Conservation (phyloP, 208 protist genomes). For the Leishmania major region DNA sequence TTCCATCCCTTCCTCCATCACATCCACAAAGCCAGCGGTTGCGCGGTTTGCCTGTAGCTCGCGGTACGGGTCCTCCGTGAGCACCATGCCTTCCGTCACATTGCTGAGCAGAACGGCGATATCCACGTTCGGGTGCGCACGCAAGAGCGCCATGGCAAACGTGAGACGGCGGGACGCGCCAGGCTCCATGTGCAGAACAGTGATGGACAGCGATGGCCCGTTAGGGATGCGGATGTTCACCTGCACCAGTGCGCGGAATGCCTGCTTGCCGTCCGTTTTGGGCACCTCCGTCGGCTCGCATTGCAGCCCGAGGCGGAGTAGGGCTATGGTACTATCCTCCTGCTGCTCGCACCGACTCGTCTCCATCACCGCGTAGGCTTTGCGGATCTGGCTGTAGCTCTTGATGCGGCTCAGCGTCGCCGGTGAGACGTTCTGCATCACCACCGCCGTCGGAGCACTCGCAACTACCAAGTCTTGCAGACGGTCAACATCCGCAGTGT, state of each 20-base stretch:
- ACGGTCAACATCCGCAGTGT: constrained; percentile 51
- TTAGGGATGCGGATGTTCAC: constrained; percentile 43
- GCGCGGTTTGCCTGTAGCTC: constrained; percentile 50
- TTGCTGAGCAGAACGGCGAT: constrained; percentile 66
- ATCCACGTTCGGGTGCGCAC: constrained; percentile 41
- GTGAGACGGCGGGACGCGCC: constrained; percentile 39
- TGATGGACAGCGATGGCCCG: constrained; percentile 48
- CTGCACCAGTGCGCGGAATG: constrained; percentile 47
- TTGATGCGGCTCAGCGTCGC: constrained; percentile 59
- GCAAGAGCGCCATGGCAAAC: constrained; percentile 41
- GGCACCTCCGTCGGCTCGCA: constrained; percentile 62
- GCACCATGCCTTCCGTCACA: constrained; percentile 47
- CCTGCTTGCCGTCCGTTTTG: constrained; percentile 46
- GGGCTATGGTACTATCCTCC: constrained; percentile 56
- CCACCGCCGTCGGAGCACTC: constrained; percentile 59
- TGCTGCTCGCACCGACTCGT: constrained; percentile 55
- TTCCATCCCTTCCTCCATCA: constrained; percentile 69
- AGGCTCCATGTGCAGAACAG: constrained; percentile 59
- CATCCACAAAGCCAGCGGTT: constrained; percentile 62
- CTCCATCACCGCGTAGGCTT: constrained; percentile 75
- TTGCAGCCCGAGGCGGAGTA: constrained; percentile 63
- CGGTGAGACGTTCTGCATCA: constrained; percentile 65
- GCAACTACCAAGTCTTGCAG: constrained; percentile 55
- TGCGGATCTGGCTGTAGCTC: constrained; percentile 47
- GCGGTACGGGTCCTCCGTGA: constrained; percentile 44